Evolutionary conservation across 1,284 basidiomycete genomes (phyloP).

Genomic region (Cutaneotrichosporon sp.): DNA sequence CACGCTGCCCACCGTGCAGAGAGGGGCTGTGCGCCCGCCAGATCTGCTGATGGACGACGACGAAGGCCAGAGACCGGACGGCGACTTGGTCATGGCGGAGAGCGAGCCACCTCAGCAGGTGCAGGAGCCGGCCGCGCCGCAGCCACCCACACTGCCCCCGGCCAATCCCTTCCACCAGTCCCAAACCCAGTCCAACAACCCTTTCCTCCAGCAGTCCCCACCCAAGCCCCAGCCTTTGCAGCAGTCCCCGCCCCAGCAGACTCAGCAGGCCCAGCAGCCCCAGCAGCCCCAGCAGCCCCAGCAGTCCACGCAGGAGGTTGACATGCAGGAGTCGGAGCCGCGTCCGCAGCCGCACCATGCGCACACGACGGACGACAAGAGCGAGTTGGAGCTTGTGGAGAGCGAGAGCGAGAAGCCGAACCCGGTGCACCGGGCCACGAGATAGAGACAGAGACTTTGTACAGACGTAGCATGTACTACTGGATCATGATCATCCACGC

Average conservation of each 20-base stretch:
- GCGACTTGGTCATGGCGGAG: not conserved
- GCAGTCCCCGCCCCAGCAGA: no score
- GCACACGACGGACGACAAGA: not conserved
- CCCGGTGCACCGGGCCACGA: not conserved
- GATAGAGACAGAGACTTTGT: not conserved
- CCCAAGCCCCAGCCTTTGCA: no score
- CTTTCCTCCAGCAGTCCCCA: no score
- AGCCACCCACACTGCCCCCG: not conserved
- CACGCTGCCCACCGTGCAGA: not conserved
- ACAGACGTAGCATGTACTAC: slow-evolving; percentile 41
- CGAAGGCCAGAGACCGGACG: not conserved
- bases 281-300: not conserved
- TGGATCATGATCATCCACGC: slow-evolving; percentile 96
- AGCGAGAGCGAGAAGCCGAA: not conserved
- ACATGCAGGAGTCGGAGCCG: not conserved
- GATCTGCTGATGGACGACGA: not conserved
- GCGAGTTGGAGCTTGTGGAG: not conserved
- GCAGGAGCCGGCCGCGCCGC: not conserved
- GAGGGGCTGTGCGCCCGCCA: not conserved
- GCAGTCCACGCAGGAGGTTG: not conserved
- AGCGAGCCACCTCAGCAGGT: not conserved
- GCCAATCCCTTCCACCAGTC: no score
- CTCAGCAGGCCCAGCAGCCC: not conserved
- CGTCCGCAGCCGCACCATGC: not conserved
- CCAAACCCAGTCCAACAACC: no score